These are phyloP conservation scores for Cercis canadensis DNA, from an alignment of 306 rosid genomes.

Conservation along the genomic window DNA sequence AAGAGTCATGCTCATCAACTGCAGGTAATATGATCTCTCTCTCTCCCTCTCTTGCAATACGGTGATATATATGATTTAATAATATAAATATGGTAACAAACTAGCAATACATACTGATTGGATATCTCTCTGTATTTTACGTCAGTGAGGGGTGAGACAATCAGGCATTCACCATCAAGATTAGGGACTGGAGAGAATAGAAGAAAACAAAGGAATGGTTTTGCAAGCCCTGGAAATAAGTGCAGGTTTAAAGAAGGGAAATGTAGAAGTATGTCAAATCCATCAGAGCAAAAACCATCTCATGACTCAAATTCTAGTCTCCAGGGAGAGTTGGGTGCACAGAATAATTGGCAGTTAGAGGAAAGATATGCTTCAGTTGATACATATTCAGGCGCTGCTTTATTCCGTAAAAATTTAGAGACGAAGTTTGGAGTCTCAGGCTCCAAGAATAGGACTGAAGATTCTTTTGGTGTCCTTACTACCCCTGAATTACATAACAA, in stretches of 20 bases:
- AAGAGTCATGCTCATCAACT: constrained; percentile 84
- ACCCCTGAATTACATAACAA: constrained; percentile 42
- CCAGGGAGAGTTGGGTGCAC: constrained; percentile 51
- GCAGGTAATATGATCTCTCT: constrained; percentile 59
- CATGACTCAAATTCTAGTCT: constrained; percentile 49
- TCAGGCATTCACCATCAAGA: constrained; percentile 47
- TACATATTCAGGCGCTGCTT: constrained; percentile 45
- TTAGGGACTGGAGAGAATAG: constrained; percentile 48
- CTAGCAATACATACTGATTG: constrained; percentile 10
- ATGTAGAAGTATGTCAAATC: constrained; percentile 39
- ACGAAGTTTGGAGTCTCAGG: constrained; percentile 45
- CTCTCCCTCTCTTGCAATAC: constrained; percentile 3
- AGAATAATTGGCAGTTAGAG: constrained; percentile 52
- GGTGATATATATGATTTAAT: constrained; percentile 11
- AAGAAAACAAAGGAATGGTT: constrained; percentile 51
- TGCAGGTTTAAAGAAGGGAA: constrained; percentile 43
- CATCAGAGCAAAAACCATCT: constrained; percentile 51
- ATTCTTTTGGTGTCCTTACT: constrained; percentile 50
- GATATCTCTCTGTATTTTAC: constrained; percentile 34
- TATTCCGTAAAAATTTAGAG: constrained; percentile 54
- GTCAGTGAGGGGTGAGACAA: constrained; percentile 64
- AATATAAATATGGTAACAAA: too few species aligned
- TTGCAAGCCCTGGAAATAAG: constrained; percentile 45
- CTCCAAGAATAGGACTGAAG: constrained; percentile 50
- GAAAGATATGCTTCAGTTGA: constrained; percentile 51